Evolutionary conservation across 2,329 filamentous ascomycete genomes (phyloP), one percentile per base, ranked within the genome.

Genomic region (Fusarium anguioides): DNA sequence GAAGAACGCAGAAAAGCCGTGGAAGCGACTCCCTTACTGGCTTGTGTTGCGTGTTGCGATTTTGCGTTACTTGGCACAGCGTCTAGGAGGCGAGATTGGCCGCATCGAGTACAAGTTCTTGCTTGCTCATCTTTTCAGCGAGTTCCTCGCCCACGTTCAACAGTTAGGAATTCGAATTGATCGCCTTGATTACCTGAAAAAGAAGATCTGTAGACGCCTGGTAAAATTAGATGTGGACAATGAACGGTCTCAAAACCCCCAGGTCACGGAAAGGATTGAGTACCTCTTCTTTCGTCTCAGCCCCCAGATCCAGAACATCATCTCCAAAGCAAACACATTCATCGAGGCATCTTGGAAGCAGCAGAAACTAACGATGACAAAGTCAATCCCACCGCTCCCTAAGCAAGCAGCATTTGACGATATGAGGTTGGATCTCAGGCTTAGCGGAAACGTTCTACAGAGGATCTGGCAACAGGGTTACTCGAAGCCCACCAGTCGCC

Each of bases 11-110:
- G 75, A 81, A 3, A 76, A 78, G 3, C 89, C 89, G 0, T 93
- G 90, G 90, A 82, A 89, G 21, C 78, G 90, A 36, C 83, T 84
- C 6, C 84, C 89, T 0, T 82, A 85, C 48, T 93, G 88, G 84
- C 82, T 92, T 0, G 78, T 88, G 1, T 73, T 91, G 15, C 85
- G 88, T 1, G 88, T 92, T 9, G 80, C 81, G 0, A 71, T 87
- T 3, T 83, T 88, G 44, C 82, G 88, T 1, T 79, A 83, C 9
- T 77, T 91, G 0, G 78, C 15, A 12, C 12, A 83, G 80, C 4
- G 65, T 68, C 42, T 72, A 1, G 76, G 82, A 3, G 63, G 65
- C 2, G 68, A 71, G 18, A 36, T 51, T 55, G 72, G 63, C 6
- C 70, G 70, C 14, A 48, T 82, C 1, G 78, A 82, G 37, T 91